These are phyloP conservation scores for Omphalotus guepiniiformis DNA, from an alignment of 768 basidiomycete genomes.

Conservation along the genomic window DNA sequence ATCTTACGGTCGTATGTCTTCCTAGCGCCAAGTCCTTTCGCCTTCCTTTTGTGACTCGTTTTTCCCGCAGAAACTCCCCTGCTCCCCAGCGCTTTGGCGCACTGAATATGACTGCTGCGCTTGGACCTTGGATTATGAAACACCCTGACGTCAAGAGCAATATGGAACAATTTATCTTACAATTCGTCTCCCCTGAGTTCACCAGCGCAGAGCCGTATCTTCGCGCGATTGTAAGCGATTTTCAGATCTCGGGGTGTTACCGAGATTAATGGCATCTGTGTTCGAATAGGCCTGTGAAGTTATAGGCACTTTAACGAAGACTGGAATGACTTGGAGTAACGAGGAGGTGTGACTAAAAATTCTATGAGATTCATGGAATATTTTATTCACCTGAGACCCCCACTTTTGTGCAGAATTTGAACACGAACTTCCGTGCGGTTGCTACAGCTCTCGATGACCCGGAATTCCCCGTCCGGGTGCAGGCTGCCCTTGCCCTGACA, in stretches of 20 bases:
- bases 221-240: slow-evolving; percentile 63
- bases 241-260: not conserved
- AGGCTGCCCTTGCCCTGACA: slow-evolving; percentile 76
- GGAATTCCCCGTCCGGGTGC: slow-evolving; percentile 80
- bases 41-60: not conserved
- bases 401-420: slow-evolving; percentile 45
- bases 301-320: slow-evolving; percentile 67
- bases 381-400: not conserved
- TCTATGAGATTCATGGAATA: too few species aligned
- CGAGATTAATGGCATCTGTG: not conserved
- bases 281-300: slow-evolving; percentile 71
- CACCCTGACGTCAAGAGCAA: slow-evolving; percentile 74
- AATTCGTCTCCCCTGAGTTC: slow-evolving; percentile 74
- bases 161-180: slow-evolving; percentile 75
- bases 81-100: slow-evolving; percentile 78
- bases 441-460: slow-evolving; percentile 69
- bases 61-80: slow-evolving; percentile 32
- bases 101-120: slow-evolving; percentile 73
- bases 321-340: slow-evolving; percentile 62
- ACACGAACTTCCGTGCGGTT: slow-evolving; percentile 59
- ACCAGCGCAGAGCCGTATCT: slow-evolving; percentile 63
- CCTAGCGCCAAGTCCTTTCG: not conserved
- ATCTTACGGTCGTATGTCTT: slow-evolving; percentile 60
- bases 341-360: slow-evolving; percentile 52
- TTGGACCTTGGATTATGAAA: slow-evolving; percentile 77